These are phyloP conservation scores for Russula compacta DNA, from an alignment of 768 basidiomycete genomes.

Conservation along the genomic window DNA sequence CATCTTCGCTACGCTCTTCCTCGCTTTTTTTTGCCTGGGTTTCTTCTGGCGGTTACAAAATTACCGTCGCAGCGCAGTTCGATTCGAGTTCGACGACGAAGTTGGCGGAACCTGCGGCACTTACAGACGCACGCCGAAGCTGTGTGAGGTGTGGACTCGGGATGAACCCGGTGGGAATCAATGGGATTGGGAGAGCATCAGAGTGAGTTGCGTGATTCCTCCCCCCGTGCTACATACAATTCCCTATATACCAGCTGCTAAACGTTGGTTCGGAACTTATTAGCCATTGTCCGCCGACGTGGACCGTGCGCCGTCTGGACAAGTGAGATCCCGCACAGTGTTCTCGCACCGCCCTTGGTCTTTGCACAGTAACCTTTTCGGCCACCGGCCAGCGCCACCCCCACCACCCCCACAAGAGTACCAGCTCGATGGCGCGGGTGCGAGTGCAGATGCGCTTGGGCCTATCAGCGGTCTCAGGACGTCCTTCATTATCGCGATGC, in stretches of 20 bases:
- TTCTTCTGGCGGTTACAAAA: slow-evolving; percentile 7
- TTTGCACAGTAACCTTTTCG: background rate
- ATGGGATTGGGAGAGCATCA: slow-evolving; percentile 1
- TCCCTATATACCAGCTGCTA: too few species aligned
- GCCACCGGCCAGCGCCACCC: background rate
- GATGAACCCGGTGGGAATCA: background rate
- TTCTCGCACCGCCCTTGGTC: background rate
- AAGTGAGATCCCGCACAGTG: too few species aligned
- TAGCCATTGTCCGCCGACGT: slow-evolving; percentile 10
- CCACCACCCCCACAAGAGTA: background rate
- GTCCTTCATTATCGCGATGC: slow-evolving; percentile 18
- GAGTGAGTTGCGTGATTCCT: background rate
- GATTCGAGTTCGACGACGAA: background rate
- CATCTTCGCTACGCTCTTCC: background rate
- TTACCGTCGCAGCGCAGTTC: background rate
- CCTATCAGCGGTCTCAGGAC: background rate
- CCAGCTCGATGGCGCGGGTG: background rate
- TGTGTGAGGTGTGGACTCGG: slow-evolving; percentile 16
- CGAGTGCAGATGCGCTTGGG: background rate
- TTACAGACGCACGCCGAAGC: background rate
- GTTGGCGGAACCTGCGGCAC: too few species aligned
- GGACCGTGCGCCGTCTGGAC: background rate
- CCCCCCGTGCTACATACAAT: too few species aligned
- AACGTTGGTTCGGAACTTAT: background rate
- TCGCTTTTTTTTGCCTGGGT: background rate